These are phyloP conservation scores for Calocybe cyanea DNA, from an alignment of 768 basidiomycete genomes.

Conservation along the genomic window DNA sequence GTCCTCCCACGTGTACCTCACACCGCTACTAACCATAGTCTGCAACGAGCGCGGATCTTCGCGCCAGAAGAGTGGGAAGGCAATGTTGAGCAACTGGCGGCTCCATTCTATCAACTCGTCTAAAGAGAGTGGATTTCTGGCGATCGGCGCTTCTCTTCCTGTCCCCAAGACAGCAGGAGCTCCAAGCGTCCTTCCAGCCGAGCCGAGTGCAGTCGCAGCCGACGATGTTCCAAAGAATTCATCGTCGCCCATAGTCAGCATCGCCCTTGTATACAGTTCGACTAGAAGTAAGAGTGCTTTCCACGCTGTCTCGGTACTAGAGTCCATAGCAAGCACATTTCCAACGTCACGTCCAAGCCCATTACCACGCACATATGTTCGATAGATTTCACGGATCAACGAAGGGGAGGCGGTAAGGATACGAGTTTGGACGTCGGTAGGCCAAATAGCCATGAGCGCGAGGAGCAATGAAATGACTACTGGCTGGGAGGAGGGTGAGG, in stretches of 20 bases:
- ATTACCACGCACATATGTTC: constrained; percentile 58
- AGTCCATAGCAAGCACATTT: constrained; percentile 23
- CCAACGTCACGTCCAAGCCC: constrained; percentile 57
- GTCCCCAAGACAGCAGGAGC: neutral
- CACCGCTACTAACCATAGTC: constrained; percentile 24
- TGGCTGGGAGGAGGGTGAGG: constrained; percentile 33
- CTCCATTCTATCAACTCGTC: constrained; percentile 80
- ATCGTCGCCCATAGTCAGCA: constrained; percentile 93
- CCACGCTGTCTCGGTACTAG: constrained; percentile 45
- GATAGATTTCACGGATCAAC: constrained; percentile 72
- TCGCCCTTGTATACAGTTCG: constrained; percentile 78
- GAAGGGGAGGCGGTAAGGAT: constrained; percentile 58
- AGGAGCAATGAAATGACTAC: constrained; percentile 58
- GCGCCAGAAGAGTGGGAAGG: constrained; percentile 63
- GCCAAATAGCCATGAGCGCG: constrained; percentile 57
- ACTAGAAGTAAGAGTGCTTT: constrained; percentile 72
- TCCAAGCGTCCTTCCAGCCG: neutral
- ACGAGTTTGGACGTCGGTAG: constrained; percentile 44
- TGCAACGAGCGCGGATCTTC: constrained; percentile 32
- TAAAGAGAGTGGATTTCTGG: constrained; percentile 73
- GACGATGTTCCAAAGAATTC: constrained; percentile 73
- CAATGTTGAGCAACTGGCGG: constrained; percentile 77
- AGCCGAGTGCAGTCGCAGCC: neutral
- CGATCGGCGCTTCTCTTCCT: constrained; percentile 10
- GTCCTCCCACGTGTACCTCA: constrained; percentile 58